Base-by-base conservation (phyloP, 2,329 filamentous ascomycete species). In the Fusarium xylarioides region DNA sequence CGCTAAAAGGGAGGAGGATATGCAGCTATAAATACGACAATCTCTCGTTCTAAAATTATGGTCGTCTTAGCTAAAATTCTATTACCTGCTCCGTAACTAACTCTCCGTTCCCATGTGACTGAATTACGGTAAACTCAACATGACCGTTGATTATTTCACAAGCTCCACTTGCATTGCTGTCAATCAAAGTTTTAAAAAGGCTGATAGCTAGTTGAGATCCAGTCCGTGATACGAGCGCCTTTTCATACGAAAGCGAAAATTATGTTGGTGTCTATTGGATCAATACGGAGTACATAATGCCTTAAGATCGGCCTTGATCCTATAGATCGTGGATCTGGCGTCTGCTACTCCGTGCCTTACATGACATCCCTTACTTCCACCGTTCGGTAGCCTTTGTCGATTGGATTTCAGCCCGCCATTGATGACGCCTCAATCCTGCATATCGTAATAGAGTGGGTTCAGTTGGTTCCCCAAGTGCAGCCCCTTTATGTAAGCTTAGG, bases 1-100 rank as follows among this genome's bases (percentile, higher is more conserved):
- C 35, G 58, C 44, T 52, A 64, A 72, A 64, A 47, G 66, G 49
- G 69, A 69, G 69, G 50, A 68, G 59, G 52, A 66, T 57, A 70
- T 59, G 59, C 53, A 70, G 42, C 60, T 70, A 70, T 66, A 70
- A 70, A 70, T 52, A 66, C 52, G 43, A 65, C 59, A 54, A 68
- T 67, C 35, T 63, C 52, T 59, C 35, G 34, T 58, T 54, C 66
- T 65, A 65, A 69, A 58, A 58, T 69, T 69, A 69, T 46, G 58
- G 58, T 42, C 50, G 58, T 46, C 34, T 69, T 56, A 47, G 46
- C 30, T 44, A 63, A 63, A 50, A 64, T 69, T 64, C 56, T 63
- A 40, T 35, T 21, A 21, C 8, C 30, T 35, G 49, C 32, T 26
- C 32, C 49, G 32, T 52, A 37, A 68, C 42, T 59, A 37, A 53